phyloP scores from a whole-genome alignment of 176 grass and related monocot species.

The Urochloa ruziziensis region DNA sequence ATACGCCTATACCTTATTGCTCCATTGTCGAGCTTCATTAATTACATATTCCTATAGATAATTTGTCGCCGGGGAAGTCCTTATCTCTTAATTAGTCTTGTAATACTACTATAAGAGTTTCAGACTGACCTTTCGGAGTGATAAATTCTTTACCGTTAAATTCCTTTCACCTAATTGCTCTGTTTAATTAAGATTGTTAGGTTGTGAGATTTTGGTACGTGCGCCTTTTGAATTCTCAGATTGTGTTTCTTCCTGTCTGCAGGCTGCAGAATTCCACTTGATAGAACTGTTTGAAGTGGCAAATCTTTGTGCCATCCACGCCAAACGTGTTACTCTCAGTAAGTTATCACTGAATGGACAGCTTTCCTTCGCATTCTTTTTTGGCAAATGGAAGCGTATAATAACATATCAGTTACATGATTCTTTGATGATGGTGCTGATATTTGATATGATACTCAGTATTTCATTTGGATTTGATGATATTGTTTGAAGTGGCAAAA shows the following conservation, averaged over 20 bases:
- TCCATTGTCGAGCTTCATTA: neutral
- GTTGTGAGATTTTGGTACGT: neutral
- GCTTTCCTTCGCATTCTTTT: slow-evolving; percentile 23
- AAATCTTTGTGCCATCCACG: slow-evolving; percentile 59
- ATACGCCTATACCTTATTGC: neutral
- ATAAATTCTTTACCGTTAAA: neutral
- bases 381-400: neutral
- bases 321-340: slow-evolving; percentile 64
- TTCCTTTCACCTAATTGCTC: neutral
- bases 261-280: slow-evolving; percentile 60
- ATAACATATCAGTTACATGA: neutral
- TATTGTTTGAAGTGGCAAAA: neutral
- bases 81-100: neutral
- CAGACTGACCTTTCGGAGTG: neutral
- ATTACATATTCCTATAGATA: neutral
- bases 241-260: slow-evolving; percentile 1
- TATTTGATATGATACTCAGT: neutral
- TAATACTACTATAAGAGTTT: neutral
- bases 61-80: neutral
- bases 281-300: slow-evolving; percentile 48
- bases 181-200: neutral
- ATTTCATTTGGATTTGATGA: neutral
- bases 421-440: neutral
- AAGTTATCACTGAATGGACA: slow-evolving; percentile 34
- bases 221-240: neutral